A percentile compares a stretch with the other conserved stretches of the same genome.
Conservation (phyloP, 176 grass and related monocot species). For the Otatea glauca region DNA sequence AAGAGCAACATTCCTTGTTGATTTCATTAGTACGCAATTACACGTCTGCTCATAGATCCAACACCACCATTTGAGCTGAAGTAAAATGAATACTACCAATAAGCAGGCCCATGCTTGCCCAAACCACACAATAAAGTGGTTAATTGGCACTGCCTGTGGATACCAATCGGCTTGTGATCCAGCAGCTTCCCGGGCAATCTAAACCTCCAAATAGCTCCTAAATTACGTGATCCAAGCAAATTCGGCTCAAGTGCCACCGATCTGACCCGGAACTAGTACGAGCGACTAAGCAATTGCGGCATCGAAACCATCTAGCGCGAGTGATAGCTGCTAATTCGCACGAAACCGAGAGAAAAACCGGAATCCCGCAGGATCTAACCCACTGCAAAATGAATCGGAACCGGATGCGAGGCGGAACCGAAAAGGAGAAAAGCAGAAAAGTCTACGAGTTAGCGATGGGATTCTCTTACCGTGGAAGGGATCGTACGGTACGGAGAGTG, state of each 20-base stretch:
- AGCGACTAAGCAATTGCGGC: neutral
- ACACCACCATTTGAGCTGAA: neutral
- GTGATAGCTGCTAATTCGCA: neutral
- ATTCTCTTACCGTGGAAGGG: neutral
- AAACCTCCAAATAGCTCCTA: neutral
- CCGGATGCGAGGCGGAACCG: neutral
- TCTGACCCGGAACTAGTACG: neutral
- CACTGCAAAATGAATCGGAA: neutral
- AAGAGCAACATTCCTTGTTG: neutral
- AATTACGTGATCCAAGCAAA: neutral
- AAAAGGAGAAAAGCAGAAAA: too few relatives aligned
- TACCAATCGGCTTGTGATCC: too few relatives aligned
- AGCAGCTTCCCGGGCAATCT: neutral
- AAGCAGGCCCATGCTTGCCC: neutral
- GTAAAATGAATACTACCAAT: neutral
- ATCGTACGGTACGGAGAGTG: neutral
- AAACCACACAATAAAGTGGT: too few relatives aligned
- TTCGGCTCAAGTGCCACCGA: too few relatives aligned
- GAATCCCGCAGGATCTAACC: neutral
- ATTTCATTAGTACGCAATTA: neutral
- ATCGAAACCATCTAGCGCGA: neutral
- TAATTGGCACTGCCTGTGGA: too few relatives aligned
- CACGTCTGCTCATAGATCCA: neutral
- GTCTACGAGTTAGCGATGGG: neutral
- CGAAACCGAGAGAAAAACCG: neutral